Evolutionary conservation across 2,329 filamentous ascomycete genomes (phyloP), one percentile per base, ranked within the genome.

Genomic region (Aschersonia sp.): DNA sequence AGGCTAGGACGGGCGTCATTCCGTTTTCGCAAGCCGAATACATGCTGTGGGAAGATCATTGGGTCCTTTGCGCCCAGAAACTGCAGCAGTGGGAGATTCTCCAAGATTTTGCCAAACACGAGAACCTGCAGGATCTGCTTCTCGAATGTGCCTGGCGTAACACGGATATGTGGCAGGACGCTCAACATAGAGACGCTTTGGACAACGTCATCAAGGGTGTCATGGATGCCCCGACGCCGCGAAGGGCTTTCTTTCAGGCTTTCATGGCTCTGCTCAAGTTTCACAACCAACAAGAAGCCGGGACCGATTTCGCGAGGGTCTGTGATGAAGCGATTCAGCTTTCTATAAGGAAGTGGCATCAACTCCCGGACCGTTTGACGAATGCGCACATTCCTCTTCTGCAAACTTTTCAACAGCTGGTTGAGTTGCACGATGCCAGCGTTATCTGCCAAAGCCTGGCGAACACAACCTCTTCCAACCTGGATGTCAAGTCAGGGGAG

Each of bases 31-130:
- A 94, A 57, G 88, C 83, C 33, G 92, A 99, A 65, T 99, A 99
- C 66, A 96, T 94, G 78, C 76, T 99, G 1, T 99, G 92, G 92
- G 92, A 99, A 66, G 92, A 99, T 60, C 94, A 98, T 57, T 99
- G 92, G 92, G 83, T 98, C 42, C 76, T 96, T 45, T 98, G 92
- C 63, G 92, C 90, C 0, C 88, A 97, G 67, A 98, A 98, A 67
- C 73, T 99, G 43, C 94, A 98, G 63, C 94, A 98, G 61, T 99
- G 92, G 92, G 92, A 99, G 57, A 90, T 99, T 49, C 67, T 99
- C 35, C 87, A 88, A 52, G 94, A 99, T 57, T 97, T 97, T 59
- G 89, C 92, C 4, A 98, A 98, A 66, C 92, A 98, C 58, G 94
- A 99, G 62, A 98, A 98, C 60, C 85, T 96, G 66, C 94, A 96